Base-by-base conservation (phyloP, 371 early-diverging fungal species). In the Coemansia sp. region DNA sequence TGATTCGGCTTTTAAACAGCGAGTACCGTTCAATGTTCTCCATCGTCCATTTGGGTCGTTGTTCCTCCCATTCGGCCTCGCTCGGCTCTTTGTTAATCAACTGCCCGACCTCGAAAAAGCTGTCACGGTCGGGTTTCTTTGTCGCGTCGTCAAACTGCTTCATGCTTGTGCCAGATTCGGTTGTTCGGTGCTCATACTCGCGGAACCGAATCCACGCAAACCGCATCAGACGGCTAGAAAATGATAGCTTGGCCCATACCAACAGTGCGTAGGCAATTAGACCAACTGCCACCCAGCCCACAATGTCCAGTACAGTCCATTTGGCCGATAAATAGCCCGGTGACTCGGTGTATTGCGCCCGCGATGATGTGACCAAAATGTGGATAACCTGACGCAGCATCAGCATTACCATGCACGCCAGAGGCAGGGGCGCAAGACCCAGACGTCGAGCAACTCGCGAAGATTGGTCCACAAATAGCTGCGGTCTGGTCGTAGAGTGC, bases 21-120 rank as follows among this genome's bases (percentile, higher is more conserved):
- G 91, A 87, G 80, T 92, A 96, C 23, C 97, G 84, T 71, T 94
- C 94, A 51, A 96, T 90, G 29, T 87, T 90, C 59, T 94, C 94
- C 63, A 96, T 82, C 4, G 88, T 88, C 65, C 85, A 82, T 61
- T 86, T 87, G 6, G 83, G 87, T 72, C 82, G 81, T 67, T 88
- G 88, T 64, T 87, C 85, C 65, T 88, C 83, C 63, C 77, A 81
- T 67, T 80, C 83, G 13, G 72, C 73, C 40, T 88, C 87, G 61
- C 62, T 65, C 24, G 44, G 53, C 41, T 76, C 77, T n/a, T 56
- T 64, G 41, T 58, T 61, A 12, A 73, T 62, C 21, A 73, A 54
- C 59, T 65, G 70, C 53, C 72, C 73, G 7, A 68, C 66, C 51
- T 73, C 78, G 7, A 58, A 19, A 51, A 69, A 73, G 9, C 58